phyloP scores from a whole-genome alignment of 78 protist species.

The Acrasis kona region DNA sequence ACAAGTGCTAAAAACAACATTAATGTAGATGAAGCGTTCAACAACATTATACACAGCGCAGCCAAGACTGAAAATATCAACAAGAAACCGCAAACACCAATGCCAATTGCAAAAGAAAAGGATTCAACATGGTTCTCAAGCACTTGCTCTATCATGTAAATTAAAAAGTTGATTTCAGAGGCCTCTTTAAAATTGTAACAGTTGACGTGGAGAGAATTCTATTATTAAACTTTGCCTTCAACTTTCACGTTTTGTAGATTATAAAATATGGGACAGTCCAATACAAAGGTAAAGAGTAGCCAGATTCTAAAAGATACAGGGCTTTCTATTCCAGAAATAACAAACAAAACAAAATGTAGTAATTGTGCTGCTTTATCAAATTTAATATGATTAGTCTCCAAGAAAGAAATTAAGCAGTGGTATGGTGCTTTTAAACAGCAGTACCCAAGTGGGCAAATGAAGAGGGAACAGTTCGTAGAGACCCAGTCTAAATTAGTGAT shows the following conservation, averaged over 20 bases:
- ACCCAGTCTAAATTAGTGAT: not conserved
- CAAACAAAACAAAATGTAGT: not conserved
- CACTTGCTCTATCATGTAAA: not conserved
- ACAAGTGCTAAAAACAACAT: constrained; percentile 64
- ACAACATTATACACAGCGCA: too few species aligned
- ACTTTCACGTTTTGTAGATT: not conserved
- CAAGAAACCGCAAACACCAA: too few species aligned
- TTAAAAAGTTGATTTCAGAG: not conserved
- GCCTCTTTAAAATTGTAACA: not conserved
- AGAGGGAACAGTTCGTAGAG: not conserved
- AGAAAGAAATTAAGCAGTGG: too few species aligned
- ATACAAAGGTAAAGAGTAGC: too few species aligned
- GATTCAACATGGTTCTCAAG: too few species aligned
- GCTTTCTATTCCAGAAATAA: not conserved
- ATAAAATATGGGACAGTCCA: not conserved
- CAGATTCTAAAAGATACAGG: not conserved
- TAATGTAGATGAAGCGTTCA: constrained; percentile 64
- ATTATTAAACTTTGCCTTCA: not conserved
- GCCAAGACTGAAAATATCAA: too few species aligned
- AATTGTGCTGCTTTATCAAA: not conserved
- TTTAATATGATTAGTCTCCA: not conserved
- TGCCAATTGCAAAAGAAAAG: too few species aligned
- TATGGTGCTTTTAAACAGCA: too few species aligned
- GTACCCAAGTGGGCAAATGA: not conserved
- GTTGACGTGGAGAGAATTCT: not conserved